Conservation (phyloP, 441 rosid species). For the Pelargonium myrrhifolium region DNA sequence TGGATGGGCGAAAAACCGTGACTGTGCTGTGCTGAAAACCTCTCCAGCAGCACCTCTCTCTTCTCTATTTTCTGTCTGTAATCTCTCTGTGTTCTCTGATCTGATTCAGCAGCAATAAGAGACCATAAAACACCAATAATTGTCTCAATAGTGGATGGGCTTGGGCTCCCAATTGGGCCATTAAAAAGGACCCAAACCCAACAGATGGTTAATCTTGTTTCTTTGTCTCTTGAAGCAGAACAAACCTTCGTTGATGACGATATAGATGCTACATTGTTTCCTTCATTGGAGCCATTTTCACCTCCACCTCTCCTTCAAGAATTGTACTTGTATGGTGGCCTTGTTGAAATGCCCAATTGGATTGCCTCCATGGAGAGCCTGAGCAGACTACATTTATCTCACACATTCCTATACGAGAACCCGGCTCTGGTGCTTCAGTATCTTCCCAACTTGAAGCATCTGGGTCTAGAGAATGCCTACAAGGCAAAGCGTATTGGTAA, state of each 20-base stretch:
- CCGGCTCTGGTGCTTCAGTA: slow-evolving; percentile 26
- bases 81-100: too few species aligned
- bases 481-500: slow-evolving; percentile 29
- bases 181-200: too few species aligned
- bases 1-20: too few species aligned
- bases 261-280: neutral
- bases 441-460: slow-evolving; percentile 27
- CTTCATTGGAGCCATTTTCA: slow-evolving; percentile 16
- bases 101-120: too few species aligned
- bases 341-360: slow-evolving; percentile 20
- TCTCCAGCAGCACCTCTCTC: too few species aligned
- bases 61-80: too few species aligned
- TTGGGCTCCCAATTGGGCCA: too few species aligned
- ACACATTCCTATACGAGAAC: slow-evolving; percentile 5
- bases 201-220: slow-evolving; percentile 13
- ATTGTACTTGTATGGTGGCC: neutral
- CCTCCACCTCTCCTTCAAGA: slow-evolving; percentile 17
- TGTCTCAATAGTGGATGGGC: too few species aligned
- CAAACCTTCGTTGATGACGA: neutral
- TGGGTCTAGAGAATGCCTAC: slow-evolving; percentile 29
- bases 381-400: neutral
- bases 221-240: slow-evolving; percentile 15
- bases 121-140: too few species aligned
- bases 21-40: too few species aligned
- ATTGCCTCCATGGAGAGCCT: slow-evolving; percentile 16